Evolutionary conservation across 352 stramenopile genomes (phyloP), one percentile per base, ranked within the genome.

Genomic region (Salisapilia sapeloensis): DNA sequence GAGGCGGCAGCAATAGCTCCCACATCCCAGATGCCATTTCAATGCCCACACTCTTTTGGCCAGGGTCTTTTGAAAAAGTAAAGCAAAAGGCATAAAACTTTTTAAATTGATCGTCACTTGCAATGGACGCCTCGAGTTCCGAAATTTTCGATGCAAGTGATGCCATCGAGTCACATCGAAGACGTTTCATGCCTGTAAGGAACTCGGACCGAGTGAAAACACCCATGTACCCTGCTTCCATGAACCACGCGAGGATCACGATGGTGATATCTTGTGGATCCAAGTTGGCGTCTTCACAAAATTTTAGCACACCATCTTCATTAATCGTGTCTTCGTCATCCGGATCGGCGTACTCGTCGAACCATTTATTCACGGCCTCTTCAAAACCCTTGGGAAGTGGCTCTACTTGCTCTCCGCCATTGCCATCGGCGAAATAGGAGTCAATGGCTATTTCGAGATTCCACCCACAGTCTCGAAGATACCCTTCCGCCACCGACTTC

Each of bases 11-110:
- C 33, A 92, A 36, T 38, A 92, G 42, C 40, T 90, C 72, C 77
- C 77, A 92, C 75, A 92, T 89, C 16, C 71, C 65, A 30, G 66
- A 53, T 12, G 77, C 77, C 30, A 92, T 82, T 43, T 89, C 77
- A 32, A 86, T 83, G 33, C 63, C 53, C 5, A 90, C 51, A 42
- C 74, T 90, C 44, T 89, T 87, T 40, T 90, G 74, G n/a, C 72
- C 75, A 0, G 69, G 69, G 34, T 92, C 77, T 41, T 92, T 92
- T 20, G 77, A 84, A 35, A 89, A 92, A 1, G 55, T 56, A 40
- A 92, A 92, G 48, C 72, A 87, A 40, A 90, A 92, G 42, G 57
- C 60, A 46, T 92, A 92, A 23, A 92, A 86, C 38, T 63, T 67
- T 46, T 84, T 89, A 46, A 86, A 89, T 14, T 50, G 36, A 15